phyloP scores from a whole-genome alignment of 2,329 filamentous ascomycete genomes.

The Neophaeococcomyces mojaviensis region DNA sequence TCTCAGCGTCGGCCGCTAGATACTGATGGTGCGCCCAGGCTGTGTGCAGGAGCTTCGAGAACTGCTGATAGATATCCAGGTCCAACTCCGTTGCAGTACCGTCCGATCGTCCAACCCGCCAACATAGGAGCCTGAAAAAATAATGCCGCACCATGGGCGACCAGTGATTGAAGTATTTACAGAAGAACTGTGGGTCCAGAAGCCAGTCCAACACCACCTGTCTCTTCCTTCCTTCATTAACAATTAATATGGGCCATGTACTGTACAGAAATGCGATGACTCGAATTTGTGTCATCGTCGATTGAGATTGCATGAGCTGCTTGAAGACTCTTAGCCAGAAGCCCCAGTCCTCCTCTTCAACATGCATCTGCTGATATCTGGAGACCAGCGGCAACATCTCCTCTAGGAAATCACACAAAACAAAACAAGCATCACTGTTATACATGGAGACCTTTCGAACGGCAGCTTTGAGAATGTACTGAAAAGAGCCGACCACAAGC shows the following conservation, averaged over 20 bases:
- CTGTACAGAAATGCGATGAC: conserved; percentile 74
- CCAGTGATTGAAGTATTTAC: conserved; percentile 84
- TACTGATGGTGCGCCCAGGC: conserved; percentile 75
- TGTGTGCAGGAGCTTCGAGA: conserved; percentile 60
- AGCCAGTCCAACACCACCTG: conserved; percentile 68
- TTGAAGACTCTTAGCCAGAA: conserved; percentile 81
- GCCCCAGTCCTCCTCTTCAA: conserved; percentile 54
- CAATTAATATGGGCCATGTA: conserved; percentile 66
- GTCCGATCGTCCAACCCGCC: conserved; percentile 73
- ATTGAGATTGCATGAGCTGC: conserved; percentile 72
- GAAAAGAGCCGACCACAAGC: conserved; percentile 70
- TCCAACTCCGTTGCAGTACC: conserved; percentile 60
- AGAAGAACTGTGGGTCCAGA: conserved; percentile 66
- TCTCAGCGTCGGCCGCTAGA: conserved; percentile 60
- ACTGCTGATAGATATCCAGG: conserved; percentile 60
- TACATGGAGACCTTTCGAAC: conserved; percentile 70
- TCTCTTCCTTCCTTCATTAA: conserved; percentile 60
- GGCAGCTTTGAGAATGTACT: conserved; percentile 63
- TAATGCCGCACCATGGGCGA: conserved; percentile 92
- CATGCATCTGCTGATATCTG: conserved; percentile 48
- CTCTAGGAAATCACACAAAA: conserved; percentile 84
- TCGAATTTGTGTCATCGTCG: conserved; percentile 83
- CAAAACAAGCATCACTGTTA: conserved; percentile 76
- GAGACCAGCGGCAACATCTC: conserved; percentile 65
- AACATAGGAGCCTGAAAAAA: conserved; percentile 83